Evolutionary conservation across 306 rosid genomes (phyloP).

Genomic region (Glycine latifolia): DNA sequence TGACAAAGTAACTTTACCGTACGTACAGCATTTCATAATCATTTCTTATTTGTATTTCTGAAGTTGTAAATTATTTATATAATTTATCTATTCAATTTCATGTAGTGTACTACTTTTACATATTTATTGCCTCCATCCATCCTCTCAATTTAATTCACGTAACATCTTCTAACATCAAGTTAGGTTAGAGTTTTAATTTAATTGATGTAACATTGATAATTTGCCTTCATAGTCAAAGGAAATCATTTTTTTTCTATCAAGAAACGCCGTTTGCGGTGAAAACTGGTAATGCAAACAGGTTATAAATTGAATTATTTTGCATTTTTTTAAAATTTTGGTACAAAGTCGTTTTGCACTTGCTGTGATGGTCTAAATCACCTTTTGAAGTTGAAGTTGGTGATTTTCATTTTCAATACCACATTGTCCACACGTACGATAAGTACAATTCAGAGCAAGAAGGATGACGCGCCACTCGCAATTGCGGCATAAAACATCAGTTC

Average conservation of each 20-base stretch:
- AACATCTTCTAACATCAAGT: neutral
- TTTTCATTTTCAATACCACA: constrained; percentile 38
- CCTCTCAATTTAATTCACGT: neutral
- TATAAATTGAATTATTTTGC: neutral
- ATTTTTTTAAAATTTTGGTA: neutral
- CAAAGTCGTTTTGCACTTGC: neutral
- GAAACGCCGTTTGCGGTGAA: neutral
- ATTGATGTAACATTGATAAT: neutral
- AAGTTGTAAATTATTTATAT: neutral
- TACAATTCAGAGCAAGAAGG: constrained; percentile 44
- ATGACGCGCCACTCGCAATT: constrained; percentile 23
- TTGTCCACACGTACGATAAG: constrained; percentile 46
- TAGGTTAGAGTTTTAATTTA: neutral
- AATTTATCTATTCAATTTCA: neutral
- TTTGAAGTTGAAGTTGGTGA: constrained; percentile 35
- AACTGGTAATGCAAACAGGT: neutral
- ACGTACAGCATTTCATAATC: neutral
- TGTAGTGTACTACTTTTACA: neutral
- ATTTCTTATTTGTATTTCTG: neutral
- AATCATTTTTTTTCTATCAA: neutral
- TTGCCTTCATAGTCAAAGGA: neutral
- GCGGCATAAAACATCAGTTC: constrained; percentile 49
- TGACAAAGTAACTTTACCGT: neutral
- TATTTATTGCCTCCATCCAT: neutral
- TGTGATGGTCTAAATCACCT: constrained; percentile 28